Base-by-base conservation (phyloP, 225 moss, liverwort and hornwort genomes). In the Pleurozium schreberi region DNA sequence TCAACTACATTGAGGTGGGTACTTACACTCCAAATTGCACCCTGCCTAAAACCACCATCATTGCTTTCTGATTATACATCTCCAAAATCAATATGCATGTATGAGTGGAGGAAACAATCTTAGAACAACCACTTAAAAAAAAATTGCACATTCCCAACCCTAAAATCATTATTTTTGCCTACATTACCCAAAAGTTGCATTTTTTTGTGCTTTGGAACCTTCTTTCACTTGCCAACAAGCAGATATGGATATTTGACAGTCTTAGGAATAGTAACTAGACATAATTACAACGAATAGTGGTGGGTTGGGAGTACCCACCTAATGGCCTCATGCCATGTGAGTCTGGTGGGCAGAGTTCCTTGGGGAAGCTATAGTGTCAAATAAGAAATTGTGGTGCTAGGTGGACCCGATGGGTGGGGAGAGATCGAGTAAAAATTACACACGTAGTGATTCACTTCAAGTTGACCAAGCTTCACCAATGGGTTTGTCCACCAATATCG, bases 251-350 rank as follows among this genome's bases (percentile, higher is more conserved):
- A 43, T 9, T 3, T 71, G 27, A 71, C 22, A 0, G 43, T 0
- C 5, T 1, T 71, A 27, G 27, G 43, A 43, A 27, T 26, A 43
- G 27, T 8, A 15, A 70, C 9, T 15, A 25, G 3, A 69, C 8
- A 70, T 4, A 23, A 8, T 4, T n/a, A n/a, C n/a, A 22, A 26
- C 4, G 21, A 12, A 40, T 40, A 69, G 25, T 68, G 4, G 18
- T 4, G 0, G 0, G 1, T n/a, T n/a, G 22, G 4, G 1, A 5
- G 4, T 12, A 33, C 8, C 9, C 8, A 14, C 62, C 5, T 31
- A n/a, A n/a, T n/a, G n/a, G n/a, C n/a, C n/a, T n/a, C n/a, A n/a
- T n/a, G n/a, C n/a, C n/a, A n/a, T n/a, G n/a, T n/a, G n/a, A n/a
- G n/a, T n/a, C n/a, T n/a, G n/a, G n/a, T n/a, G n/a, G n/a, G n/a